These are phyloP conservation scores for Penicillium aurantiogriseum DNA, from an alignment of 2,329 filamentous ascomycete genomes.

Conservation along the genomic window DNA sequence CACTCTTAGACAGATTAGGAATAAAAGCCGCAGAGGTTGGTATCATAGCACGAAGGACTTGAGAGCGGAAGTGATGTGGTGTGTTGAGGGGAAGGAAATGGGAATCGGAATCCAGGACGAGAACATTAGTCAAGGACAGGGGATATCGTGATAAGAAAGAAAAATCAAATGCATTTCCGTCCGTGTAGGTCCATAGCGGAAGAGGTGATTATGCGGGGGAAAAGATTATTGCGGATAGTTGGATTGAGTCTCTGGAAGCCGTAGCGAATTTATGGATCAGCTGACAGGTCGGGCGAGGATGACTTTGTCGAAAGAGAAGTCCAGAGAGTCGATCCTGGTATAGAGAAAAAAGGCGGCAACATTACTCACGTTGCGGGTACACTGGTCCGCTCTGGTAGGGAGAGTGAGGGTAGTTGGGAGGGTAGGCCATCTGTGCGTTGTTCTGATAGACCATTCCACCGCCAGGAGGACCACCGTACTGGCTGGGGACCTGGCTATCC, in stretches of 20 bases:
- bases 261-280: conserved; percentile 30
- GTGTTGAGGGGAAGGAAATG: not conserved
- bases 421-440: conserved; percentile 50
- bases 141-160: conserved; percentile 37
- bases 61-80: conserved; percentile 9
- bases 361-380: conserved; percentile 52
- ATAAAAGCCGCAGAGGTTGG: conserved; percentile 34
- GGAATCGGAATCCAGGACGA: conserved; percentile 30
- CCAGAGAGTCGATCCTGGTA: conserved; percentile 24
- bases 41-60: conserved; percentile 37
- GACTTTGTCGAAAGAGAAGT: conserved; percentile 14
- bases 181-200: conserved; percentile 19
- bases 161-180: conserved; percentile 22
- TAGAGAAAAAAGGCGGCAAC: conserved; percentile 5
- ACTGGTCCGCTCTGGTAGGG: conserved; percentile 52
- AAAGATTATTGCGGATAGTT: conserved; percentile 39
- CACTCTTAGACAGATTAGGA: conserved; percentile 30
- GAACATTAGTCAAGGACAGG: conserved; percentile 32
- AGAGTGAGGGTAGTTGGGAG: conserved; percentile 51
- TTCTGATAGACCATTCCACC: conserved; percentile 49
- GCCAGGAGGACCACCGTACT: conserved; percentile 61
- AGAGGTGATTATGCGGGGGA: conserved; percentile 17
- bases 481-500: conserved; percentile 54
- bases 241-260: conserved; percentile 37
- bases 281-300: conserved; percentile 18